A percentile compares a stretch with the other conserved stretches of the same genome.
phyloP scores from a whole-genome alignment of 1,139 yeast genomes.

The Taphrina confusa region DNA sequence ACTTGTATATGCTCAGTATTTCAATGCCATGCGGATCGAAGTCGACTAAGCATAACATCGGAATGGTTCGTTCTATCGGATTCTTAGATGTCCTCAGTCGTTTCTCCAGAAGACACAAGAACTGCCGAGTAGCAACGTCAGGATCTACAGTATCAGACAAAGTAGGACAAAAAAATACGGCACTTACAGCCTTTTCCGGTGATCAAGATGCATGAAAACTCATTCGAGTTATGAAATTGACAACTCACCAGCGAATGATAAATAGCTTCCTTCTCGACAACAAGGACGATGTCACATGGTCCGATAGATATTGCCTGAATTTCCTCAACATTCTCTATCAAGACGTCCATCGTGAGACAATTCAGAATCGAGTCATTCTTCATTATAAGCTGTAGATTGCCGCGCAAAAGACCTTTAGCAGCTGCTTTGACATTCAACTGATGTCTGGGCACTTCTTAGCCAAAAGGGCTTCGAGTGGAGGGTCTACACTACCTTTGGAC shows the following conservation, averaged over 20 bases:
- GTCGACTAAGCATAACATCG: conserved; percentile 54
- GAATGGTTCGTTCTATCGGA: conserved; percentile 50
- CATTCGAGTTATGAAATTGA: conserved; percentile 31
- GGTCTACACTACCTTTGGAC: conserved; percentile 42
- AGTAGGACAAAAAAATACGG: conserved; percentile 49
- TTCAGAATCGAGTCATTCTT: conserved; percentile 39
- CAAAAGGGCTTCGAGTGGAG: conserved; percentile 4
- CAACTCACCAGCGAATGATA: conserved; percentile 41
- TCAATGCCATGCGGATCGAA: conserved; percentile 72
- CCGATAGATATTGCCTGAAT: neutral
- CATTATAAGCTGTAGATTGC: conserved; percentile 45
- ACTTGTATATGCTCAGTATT: conserved; percentile 55
- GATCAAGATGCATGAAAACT: conserved; percentile 37
- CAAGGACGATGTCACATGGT: conserved; percentile 48
- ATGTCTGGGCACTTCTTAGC: conserved; percentile 36
- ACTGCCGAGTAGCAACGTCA: conserved; percentile 63
- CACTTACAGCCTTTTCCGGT: conserved; percentile 32
- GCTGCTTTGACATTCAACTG: conserved; percentile 57
- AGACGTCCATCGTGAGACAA: conserved; percentile 39
- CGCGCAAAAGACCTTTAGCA: conserved; percentile 63
- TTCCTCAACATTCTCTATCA: conserved; percentile 14
- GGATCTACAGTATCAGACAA: conserved; percentile 59
- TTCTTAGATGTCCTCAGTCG: conserved; percentile 11
- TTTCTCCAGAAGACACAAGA: conserved; percentile 51
- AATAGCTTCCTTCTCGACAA: conserved; percentile 65